These are phyloP conservation scores for Zygoascus flipseniorum DNA, from an alignment of 805 yeast genomes.

Conservation along the genomic window DNA sequence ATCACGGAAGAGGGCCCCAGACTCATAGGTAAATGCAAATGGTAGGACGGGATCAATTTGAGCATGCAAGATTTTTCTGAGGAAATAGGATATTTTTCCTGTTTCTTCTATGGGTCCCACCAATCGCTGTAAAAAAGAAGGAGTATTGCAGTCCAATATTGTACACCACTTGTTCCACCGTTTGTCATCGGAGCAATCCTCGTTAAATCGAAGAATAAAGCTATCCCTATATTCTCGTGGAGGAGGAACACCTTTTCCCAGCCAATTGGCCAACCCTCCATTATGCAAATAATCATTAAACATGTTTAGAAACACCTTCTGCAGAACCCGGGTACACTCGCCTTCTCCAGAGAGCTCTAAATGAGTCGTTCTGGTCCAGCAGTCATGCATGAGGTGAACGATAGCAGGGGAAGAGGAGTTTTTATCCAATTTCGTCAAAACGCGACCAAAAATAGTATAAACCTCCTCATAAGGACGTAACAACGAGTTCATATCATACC, in stretches of 20 bases:
- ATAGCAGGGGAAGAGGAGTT: not conserved
- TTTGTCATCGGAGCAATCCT: not conserved
- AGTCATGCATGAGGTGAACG: constrained; percentile 5
- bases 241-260: not conserved
- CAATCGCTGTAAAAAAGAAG: not conserved
- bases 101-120: not conserved
- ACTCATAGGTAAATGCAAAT: not conserved
- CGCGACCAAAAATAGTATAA: constrained; percentile 1
- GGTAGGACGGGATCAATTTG: not conserved
- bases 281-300: constrained; percentile 2
- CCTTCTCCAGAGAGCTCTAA: not conserved
- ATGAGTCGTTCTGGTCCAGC: not conserved
- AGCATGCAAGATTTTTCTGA: not conserved
- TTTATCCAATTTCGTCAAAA: not conserved
- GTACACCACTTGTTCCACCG: not conserved
- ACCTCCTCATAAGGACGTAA: constrained; percentile 6
- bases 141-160: not conserved
- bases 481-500: not conserved
- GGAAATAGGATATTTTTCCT: constrained; percentile 3
- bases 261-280: not conserved
- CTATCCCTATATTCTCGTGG: not conserved
- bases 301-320: not conserved
- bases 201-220: not conserved
- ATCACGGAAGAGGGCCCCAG: not conserved
- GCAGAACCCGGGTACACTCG: not conserved